Conservation (phyloP, 257 asterid genomes). For the Datura wrightii region DNA sequence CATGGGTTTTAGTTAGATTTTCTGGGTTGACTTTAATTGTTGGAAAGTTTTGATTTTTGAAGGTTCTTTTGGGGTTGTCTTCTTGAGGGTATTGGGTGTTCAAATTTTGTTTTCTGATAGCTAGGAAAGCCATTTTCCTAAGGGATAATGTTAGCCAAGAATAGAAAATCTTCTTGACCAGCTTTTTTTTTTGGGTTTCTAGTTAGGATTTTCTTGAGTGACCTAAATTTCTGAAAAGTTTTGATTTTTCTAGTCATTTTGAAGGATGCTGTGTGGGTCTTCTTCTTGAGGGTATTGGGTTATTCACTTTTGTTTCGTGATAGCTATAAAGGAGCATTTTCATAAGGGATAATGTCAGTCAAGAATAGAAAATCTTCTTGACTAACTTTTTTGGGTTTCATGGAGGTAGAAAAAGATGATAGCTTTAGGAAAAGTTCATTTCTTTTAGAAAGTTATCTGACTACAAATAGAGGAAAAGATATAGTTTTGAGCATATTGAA, state of each 20-base stretch:
- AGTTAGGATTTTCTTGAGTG: background rate
- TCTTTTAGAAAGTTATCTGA: constrained; percentile 27
- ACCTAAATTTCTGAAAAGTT: background rate
- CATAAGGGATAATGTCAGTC: background rate
- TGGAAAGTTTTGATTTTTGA: background rate
- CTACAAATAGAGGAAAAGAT: background rate
- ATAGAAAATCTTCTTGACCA: background rate
- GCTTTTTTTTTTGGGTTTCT: background rate
- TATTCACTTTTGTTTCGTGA: background rate
- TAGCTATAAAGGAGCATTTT: background rate
- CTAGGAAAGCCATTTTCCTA: background rate
- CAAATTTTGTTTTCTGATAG: background rate
- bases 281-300: background rate
- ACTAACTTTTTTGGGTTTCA: background rate
- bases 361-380: constrained; percentile 14
- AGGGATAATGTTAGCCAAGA: constrained; percentile 15
- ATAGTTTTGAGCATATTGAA: background rate
- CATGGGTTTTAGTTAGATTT: background rate
- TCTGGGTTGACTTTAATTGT: background rate
- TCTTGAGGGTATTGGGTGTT: background rate
- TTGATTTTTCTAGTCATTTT: background rate
- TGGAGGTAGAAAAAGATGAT: constrained; percentile 8
- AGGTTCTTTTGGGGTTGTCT: background rate
- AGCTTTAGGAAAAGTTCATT: background rate
- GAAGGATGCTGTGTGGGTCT: too few species aligned